Conservation (phyloP, 495 filamentous ascomycete genomes). For the Pyronema domesticum region DNA sequence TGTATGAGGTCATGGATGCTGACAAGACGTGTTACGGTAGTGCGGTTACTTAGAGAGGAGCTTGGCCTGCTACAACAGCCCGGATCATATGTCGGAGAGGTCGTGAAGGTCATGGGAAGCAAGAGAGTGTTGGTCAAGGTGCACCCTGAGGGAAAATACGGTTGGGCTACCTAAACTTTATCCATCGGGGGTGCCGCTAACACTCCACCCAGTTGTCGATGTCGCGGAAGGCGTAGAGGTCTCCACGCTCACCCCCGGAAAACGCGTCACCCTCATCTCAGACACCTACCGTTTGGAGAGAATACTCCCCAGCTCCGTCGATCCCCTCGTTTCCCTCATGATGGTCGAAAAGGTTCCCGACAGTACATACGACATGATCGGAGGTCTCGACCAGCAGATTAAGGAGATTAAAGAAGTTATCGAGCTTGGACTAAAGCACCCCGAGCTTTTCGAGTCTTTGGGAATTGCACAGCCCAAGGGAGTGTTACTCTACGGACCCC, state of each 20-base stretch:
- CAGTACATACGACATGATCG: slow-evolving; percentile 99
- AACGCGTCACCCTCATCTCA: slow-evolving; percentile 88
- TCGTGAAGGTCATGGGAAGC: slow-evolving; percentile 98
- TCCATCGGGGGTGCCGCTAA: neutral
- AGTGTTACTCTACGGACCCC: slow-evolving; percentile 90
- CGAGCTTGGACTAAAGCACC: slow-evolving; percentile 94
- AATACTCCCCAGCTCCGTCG: slow-evolving; percentile 76
- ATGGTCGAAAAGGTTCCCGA: slow-evolving; percentile 99
- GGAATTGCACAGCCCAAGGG: slow-evolving; percentile 97
- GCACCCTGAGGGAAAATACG: slow-evolving; percentile 99
- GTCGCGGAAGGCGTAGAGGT: slow-evolving; percentile 89
- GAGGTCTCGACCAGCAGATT: slow-evolving; percentile 95
- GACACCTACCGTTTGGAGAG: slow-evolving; percentile 97
- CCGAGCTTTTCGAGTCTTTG: slow-evolving; percentile 94
- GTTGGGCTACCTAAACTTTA: slow-evolving; percentile 33
- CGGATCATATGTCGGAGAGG: slow-evolving; percentile 94
- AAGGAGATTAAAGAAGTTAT: slow-evolving; percentile 99
- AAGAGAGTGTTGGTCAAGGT: slow-evolving; percentile 99
- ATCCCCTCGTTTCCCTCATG: slow-evolving; percentile 99
- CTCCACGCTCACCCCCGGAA: slow-evolving; percentile 86
- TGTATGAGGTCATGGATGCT: too few species aligned
- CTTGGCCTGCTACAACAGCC: slow-evolving; percentile 91
- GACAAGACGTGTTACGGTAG: slow-evolving; percentile 23
- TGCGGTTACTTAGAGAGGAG: slow-evolving; percentile 88
- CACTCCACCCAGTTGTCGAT: slow-evolving; percentile 58